Base-by-base conservation (phyloP, 306 rosid species). In the Prinsepia uniflora region DNA sequence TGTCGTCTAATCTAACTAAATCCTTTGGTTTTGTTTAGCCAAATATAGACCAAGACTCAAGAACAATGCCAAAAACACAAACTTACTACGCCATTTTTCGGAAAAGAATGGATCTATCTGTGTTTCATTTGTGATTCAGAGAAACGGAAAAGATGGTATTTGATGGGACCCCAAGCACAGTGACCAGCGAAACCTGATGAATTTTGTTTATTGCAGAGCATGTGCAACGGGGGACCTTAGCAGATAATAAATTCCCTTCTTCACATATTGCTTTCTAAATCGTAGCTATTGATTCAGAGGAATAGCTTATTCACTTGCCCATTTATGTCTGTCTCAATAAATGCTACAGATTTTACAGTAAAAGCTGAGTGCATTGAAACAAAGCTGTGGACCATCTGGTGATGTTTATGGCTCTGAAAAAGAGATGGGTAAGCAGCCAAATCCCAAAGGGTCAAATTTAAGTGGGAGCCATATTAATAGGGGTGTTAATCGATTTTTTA, bases 191-290 rank as follows among this genome's bases (percentile, higher is more conserved):
- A 80, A 59, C 63, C 48, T 40, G 68, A 59, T 49, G 76, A 81
- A 22, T 63, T 73, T 72, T 71, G 30, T 67, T 82, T 75, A 82
- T 84, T 87, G 94, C 80, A 77, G 69, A 34, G 80, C 92, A 86
- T 73, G 86, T 74, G 82, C 84, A 67, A 41, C 59, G 71, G 45
- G 68, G 77, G 71, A 34, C 78, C 79, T 61, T 67, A 67, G 55
- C 66, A 69, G 8, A 68, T 47, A 63, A 81, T 69, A 63, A 76
- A 67, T 34, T 70, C 67, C 20, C 43, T 63, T 65, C 30, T 64
- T 13, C 66, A 40, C 19, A n/a, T 22, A 49, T 40, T 10, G 18
- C 17, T 10, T 70, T 54, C 48, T 62, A 44, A 58, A 44, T 46
- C 54, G 20, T 63, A 36, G 55, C 47, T 64, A 41, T 67, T 57